phyloP scores from a whole-genome alignment of 345 rosid species.

The Zanthoxylum bungeanum region DNA sequence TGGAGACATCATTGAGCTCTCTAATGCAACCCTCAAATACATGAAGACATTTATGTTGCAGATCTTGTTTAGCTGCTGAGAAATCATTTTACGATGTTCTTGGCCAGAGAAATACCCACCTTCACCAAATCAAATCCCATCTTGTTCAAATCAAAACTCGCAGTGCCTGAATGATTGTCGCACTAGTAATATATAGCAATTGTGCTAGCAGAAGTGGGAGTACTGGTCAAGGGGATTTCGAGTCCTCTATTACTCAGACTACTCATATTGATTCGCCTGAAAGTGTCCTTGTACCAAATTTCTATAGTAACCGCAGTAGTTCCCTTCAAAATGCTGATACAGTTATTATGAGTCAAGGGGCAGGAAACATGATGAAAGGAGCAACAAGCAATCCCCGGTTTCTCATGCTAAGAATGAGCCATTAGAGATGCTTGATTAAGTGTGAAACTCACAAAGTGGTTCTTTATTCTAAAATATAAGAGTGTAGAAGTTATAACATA shows the following conservation, averaged over 20 bases:
- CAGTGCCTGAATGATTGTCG: conserved; percentile 12
- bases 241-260: background rate
- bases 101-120: conserved; percentile 38
- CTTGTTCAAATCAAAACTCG: background rate
- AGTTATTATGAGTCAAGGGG: conserved; percentile 16
- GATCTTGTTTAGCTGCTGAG: conserved; percentile 51
- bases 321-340: background rate
- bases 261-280: conserved; percentile 11
- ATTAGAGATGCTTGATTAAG: conserved; percentile 39
- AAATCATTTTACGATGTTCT: conserved; percentile 49
- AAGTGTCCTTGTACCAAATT: conserved; percentile 22
- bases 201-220: conserved; percentile 8
- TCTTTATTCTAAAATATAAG: too few species aligned
- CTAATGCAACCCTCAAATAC: conserved; percentile 38
- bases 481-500: too few species aligned
- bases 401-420: conserved; percentile 37
- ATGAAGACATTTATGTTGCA: conserved; percentile 56
- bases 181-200: conserved; percentile 5
- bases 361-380: conserved; percentile 41
- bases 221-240: conserved; percentile 8
- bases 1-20: conserved; percentile 15
- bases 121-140: conserved; percentile 12
- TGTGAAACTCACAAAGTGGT: too few species aligned
- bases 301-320: background rate
- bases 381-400: conserved; percentile 48